These are phyloP conservation scores for Beta vulgaris DNA, from an alignment of 148 eudicot species.

Conservation along the genomic window DNA sequence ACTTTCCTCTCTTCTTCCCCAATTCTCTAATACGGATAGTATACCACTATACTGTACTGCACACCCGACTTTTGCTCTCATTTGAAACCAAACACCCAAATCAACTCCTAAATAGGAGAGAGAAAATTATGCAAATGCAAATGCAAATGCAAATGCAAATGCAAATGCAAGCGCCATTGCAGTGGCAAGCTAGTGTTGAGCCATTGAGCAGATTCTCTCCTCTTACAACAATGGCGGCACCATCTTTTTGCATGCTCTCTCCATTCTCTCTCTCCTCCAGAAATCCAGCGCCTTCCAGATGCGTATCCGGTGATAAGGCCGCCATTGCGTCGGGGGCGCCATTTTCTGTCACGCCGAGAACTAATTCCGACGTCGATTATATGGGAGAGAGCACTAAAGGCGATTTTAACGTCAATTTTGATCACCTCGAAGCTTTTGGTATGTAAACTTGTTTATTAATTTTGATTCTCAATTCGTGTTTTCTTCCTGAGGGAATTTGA, in stretches of 20 bases:
- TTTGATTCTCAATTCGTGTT: not conserved
- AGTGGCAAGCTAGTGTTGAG: not conserved
- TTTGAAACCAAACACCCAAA: too few relatives aligned
- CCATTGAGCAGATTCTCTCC: constrained; percentile 2
- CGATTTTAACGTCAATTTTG: constrained; percentile 58
- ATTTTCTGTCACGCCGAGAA: constrained; percentile 49
- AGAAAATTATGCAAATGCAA: too few relatives aligned
- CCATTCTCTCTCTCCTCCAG: not conserved
- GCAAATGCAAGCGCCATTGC: constrained; percentile 5
- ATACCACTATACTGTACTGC: too few relatives aligned
- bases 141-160: too few relatives aligned
- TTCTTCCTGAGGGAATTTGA: not conserved
- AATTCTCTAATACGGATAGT: too few relatives aligned
- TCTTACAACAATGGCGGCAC: constrained; percentile 10
- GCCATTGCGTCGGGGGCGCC: constrained; percentile 33
- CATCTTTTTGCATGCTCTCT: constrained; percentile 10
- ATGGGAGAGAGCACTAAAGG: constrained; percentile 90
- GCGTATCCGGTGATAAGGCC: constrained; percentile 31
- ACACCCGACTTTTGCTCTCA: too few relatives aligned
- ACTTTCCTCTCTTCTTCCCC: too few relatives aligned
- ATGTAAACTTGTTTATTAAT: not conserved
- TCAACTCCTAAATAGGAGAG: too few relatives aligned
- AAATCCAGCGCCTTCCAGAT: constrained; percentile 16
- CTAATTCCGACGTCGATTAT: constrained; percentile 60
- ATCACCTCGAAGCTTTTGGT: constrained; percentile 35